Evolutionary conservation across 2,329 filamentous ascomycete genomes (phyloP), one percentile per base, ranked within the genome.

Genomic region (Elsinoe ampelina): DNA sequence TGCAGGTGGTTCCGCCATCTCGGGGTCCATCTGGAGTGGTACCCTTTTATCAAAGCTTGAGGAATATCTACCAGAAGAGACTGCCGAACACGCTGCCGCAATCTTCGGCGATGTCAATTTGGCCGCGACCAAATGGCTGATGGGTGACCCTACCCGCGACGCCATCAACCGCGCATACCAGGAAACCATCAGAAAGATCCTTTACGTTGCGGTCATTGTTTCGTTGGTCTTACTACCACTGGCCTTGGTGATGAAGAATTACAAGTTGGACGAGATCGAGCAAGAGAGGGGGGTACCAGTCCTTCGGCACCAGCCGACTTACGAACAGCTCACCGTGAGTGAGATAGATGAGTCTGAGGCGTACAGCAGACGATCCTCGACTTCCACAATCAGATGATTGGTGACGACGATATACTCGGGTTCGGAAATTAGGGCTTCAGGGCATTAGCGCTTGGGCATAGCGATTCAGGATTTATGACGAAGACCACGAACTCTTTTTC

Each of bases 101-200:
- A 82, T 83, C 22, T 83, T 79, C 60, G 72, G 75, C 3, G 76
- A 74, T 59, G 73, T 82, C 32, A 72, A 69, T 1, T 67, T 73
- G 0, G 78, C 79, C 5, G 66, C 70, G 6, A 68, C 73, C 58
- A 77, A 76, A 1, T 86, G 82, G 60, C 71, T 75, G 0, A 75
- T 78, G 71, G 82, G 82, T 6, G 78, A 74, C 3, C 75, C 77
- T 0, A 80, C 77, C 17, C 71, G 83, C 34, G 67, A 74, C 8
- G 84, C 83, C 1, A 85, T 87, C 65, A 81, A 83, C 58, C 74
- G 73, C 32, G 79, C 82, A 1, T 87, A 87, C 61, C 79, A 83
- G 64, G 81, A 85, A 68, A 83, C 81, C 2, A 84, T 84, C 78
- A 76, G 76, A 20, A 77, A 75, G 58, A 72, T 84, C 15, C 68